Conservation (phyloP, 768 basidiomycete species). For the Termitomyces bulborhizus region DNA sequence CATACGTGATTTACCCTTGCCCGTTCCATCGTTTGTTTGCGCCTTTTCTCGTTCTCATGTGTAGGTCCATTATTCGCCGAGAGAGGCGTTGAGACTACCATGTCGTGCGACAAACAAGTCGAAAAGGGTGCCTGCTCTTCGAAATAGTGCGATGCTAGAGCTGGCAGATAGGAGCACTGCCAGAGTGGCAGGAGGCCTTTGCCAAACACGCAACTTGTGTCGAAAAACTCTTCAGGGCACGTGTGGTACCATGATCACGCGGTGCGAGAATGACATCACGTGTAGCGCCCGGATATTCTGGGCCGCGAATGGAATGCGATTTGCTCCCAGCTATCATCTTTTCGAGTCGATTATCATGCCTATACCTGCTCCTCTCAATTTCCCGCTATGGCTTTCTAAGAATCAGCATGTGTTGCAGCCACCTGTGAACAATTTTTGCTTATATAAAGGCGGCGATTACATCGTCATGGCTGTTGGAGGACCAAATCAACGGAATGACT, state of each 20-base stretch:
- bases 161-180: neutral
- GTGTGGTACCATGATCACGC: slow-evolving; percentile 17
- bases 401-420: slow-evolving; percentile 67
- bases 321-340: too few species aligned
- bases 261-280: slow-evolving; percentile 12
- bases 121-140: neutral
- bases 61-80: slow-evolving; percentile 19
- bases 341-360: neutral
- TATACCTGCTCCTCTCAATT: slow-evolving; percentile 62
- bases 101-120: slow-evolving; percentile 10
- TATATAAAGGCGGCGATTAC: slow-evolving; percentile 63
- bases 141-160: neutral
- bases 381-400: slow-evolving; percentile 81
- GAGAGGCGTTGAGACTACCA: slow-evolving; percentile 28
- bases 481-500: slow-evolving; percentile 91
- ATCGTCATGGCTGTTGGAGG: slow-evolving; percentile 97
- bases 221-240: slow-evolving; percentile 15
- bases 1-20: slow-evolving; percentile 54
- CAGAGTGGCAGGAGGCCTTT: slow-evolving; percentile 1
- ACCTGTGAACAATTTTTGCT: neutral
- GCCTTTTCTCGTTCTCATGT: slow-evolving; percentile 35
- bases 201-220: slow-evolving; percentile 11
- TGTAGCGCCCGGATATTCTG: slow-evolving; percentile 1
- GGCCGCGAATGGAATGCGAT: too few species aligned
- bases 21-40: slow-evolving; percentile 47